phyloP scores from a whole-genome alignment of 257 asterid species.

The Ajuga chamaepitys region DNA sequence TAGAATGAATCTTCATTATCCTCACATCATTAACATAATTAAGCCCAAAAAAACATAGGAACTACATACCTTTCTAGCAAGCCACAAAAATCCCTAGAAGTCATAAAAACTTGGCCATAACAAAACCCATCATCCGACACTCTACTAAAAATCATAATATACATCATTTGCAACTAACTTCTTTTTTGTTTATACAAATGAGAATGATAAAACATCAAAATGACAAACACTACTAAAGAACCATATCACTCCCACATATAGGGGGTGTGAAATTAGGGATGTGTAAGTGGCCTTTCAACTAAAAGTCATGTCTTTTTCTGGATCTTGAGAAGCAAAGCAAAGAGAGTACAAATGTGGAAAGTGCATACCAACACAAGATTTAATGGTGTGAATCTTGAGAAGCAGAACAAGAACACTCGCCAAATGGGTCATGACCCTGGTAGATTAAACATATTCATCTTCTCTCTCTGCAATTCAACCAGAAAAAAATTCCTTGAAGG shows the following conservation, averaged over 20 bases:
- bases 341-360: background rate
- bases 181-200: too few relatives aligned
- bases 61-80: background rate
- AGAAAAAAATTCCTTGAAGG: background rate
- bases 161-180: background rate
- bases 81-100: background rate
- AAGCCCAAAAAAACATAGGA: background rate
- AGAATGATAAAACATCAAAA: too few relatives aligned
- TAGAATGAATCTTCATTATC: background rate
- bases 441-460: conserved; percentile 79
- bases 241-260: too few relatives aligned
- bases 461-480: conserved; percentile 26
- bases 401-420: conserved; percentile 89
- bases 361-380: conserved; percentile 78
- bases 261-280: background rate
- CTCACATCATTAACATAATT: background rate
- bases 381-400: conserved; percentile 85
- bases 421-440: conserved; percentile 90
- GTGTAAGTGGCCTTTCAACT: background rate
- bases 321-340: conserved; percentile 8
- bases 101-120: background rate
- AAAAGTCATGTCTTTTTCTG: background rate
- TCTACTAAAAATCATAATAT: background rate
- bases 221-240: too few relatives aligned
- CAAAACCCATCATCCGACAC: background rate